Base-by-base conservation (phyloP, 495 filamentous ascomycete species). In the Aspergillus coremiiformis region DNA sequence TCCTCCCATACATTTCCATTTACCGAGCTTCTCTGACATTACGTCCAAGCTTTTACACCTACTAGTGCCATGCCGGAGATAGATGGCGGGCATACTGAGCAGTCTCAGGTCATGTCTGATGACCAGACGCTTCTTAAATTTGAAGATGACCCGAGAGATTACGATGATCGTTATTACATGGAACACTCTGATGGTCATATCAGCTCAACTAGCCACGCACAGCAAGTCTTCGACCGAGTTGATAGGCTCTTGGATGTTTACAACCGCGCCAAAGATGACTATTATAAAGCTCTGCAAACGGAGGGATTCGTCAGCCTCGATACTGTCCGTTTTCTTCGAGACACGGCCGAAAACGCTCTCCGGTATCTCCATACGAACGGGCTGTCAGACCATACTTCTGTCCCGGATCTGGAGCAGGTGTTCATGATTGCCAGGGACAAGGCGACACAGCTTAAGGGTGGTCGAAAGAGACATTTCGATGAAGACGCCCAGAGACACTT, bases 331-430 rank as follows among this genome's bases (percentile, higher is more conserved):
- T 78, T 76, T 44, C 67, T 78, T 17, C 73, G 74, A 3, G 75
- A 78, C 53, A 76, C 71, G 8, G 69, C 70, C 3, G 75, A 77
- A 47, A 78, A 78, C 51, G 57, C 66, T 0, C 52, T 75, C 10
- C 59, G 49, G 3, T 71, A 74, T 39, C 57, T 77, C 19, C 49
- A 55, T 14, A n/a, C 48, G 1, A 58, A 69, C 23, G 58, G 58
- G 2, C n/a, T 58, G 14, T 33, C 47, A 0, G 42, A 61, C 3
- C 54, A 67, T 37, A 44, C 42, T 15, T 44, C 66, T 37, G 44
- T 75, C 17, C 43, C 59, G 0, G 71, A 78, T 37, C 47, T 78
- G 17, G 33, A 65, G 15, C 47, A 61, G 5, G 56, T 60, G 11
- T 64, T 72, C 6, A 45, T 51, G 11, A 33, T 59, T 26, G 65